Percentiles rank a stretch among this genome's conserved stretches.
Evolutionary conservation across 1,284 basidiomycete genomes (phyloP).

Genomic region (Cryptococcus neoformans): DNA sequence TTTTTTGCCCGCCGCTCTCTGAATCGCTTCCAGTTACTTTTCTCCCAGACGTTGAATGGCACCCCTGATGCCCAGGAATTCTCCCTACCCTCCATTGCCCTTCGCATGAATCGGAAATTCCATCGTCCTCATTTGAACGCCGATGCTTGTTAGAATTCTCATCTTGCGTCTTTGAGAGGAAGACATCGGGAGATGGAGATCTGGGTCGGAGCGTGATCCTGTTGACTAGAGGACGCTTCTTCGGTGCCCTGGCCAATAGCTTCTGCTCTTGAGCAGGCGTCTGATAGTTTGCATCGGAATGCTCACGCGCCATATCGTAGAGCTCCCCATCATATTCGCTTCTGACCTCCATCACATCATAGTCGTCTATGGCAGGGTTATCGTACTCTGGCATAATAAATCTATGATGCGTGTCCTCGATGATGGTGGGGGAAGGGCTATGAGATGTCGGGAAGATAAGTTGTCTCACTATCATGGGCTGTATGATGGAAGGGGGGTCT

Average conservation of each 20-base stretch:
- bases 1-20: slow-evolving; percentile 7
- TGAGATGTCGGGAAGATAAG: too few relatives aligned
- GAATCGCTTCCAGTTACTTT: not conserved
- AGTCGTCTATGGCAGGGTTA: not conserved
- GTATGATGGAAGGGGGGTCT: too few relatives aligned
- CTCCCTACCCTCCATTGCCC: slow-evolving; percentile 38
- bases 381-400: too few relatives aligned
- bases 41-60: slow-evolving; percentile 15
- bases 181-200: not conserved
- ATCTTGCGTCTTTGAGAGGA: not conserved
- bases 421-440: too few relatives aligned
- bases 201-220: not conserved
- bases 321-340: too few relatives aligned
- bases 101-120: not conserved
- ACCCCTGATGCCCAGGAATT: slow-evolving; percentile 35
- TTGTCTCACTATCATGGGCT: too few relatives aligned
- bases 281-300: not conserved
- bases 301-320: not conserved
- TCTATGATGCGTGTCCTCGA: too few relatives aligned
- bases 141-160: not conserved
- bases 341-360: not conserved
- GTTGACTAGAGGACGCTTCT: not conserved
- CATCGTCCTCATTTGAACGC: not conserved
- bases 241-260: not conserved
- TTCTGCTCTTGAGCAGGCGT: not conserved